Evolutionary conservation across 352 stramenopile genomes (phyloP).

Genomic region (Hyaloperonospora brassicae): DNA sequence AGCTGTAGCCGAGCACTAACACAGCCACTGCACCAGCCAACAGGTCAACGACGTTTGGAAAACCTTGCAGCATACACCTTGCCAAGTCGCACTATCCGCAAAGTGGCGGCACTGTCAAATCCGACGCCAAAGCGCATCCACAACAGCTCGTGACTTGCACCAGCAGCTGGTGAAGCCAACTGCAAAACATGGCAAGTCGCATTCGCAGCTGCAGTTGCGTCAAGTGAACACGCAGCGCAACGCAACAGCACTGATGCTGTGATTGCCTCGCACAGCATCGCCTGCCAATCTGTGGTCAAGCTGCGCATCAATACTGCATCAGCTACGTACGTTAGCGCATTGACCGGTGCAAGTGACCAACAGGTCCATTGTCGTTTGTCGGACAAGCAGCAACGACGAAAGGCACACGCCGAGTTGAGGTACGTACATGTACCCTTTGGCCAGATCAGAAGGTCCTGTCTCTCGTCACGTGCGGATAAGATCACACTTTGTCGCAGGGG

Average conservation of each 20-base stretch:
- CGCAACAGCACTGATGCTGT: not conserved
- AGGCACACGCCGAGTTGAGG: too few relatives aligned
- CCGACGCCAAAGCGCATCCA: constrained; percentile 53
- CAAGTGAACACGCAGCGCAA: not conserved
- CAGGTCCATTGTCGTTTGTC: too few relatives aligned
- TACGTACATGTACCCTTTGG: too few relatives aligned
- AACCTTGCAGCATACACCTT: constrained; percentile 30
- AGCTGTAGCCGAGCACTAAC: constrained; percentile 38
- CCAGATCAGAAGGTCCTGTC: too few relatives aligned
- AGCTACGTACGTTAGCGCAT: too few relatives aligned
- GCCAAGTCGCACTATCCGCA: constrained; percentile 35
- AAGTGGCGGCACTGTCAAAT: constrained; percentile 6
- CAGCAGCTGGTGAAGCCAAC: constrained; percentile 31
- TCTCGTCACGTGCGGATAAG: too few relatives aligned
- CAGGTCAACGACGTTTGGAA: constrained; percentile 38
- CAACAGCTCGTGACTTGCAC: constrained; percentile 42
- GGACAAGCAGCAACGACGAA: too few relatives aligned
- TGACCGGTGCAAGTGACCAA: too few relatives aligned
- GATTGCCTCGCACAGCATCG: too few relatives aligned
- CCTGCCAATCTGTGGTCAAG: too few relatives aligned
- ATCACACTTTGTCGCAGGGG: too few relatives aligned
- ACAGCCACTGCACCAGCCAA: constrained; percentile 20
- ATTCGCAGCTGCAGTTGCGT: constrained; percentile 33
- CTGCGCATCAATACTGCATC: too few relatives aligned
- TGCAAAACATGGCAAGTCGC: constrained; percentile 32